Evolutionary conservation across 352 stramenopile species (phyloP).

Genomic region (Globisporangium sylvaticum): DNA sequence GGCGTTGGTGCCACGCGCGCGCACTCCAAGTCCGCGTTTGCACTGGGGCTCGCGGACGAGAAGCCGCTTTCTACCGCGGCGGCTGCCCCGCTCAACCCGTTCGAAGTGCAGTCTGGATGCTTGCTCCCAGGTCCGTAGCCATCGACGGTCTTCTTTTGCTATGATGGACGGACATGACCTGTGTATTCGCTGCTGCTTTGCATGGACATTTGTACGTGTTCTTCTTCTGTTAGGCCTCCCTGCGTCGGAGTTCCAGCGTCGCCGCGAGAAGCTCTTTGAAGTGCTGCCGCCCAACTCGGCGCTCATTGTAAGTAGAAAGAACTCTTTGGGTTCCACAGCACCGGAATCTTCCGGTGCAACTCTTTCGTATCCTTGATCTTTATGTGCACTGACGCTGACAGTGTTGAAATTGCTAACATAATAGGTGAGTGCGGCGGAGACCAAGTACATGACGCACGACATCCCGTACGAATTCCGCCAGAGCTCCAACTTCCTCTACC

Average conservation of each 20-base stretch:
- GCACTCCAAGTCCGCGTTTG: constrained; percentile 25
- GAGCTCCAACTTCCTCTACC: constrained; percentile 84
- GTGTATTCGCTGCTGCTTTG: neutral
- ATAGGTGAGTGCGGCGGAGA: constrained; percentile 57
- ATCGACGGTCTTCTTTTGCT: neutral
- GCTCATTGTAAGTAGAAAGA: constrained; percentile 40
- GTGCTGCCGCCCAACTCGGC: constrained; percentile 66
- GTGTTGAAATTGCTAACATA: neutral
- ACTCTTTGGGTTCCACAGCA: neutral
- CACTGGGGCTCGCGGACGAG: constrained; percentile 24
- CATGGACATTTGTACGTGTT: too few relatives aligned
- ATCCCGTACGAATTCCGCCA: constrained; percentile 87
- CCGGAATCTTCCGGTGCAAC: neutral
- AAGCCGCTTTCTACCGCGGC: neutral
- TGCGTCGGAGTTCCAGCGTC: constrained; percentile 57
- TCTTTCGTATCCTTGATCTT: neutral
- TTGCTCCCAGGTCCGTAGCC: constrained; percentile 41
- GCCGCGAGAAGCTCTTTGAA: constrained; percentile 56
- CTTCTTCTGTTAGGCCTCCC: too few relatives aligned
- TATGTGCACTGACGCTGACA: neutral
- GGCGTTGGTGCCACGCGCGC: neutral
- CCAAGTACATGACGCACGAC: constrained; percentile 86
- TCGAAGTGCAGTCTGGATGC: constrained; percentile 37
- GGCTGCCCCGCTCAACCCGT: constrained; percentile 33
- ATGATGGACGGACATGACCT: neutral